Evolutionary conservation across 108 stramenopile species (phyloP), one percentile per base, ranked within the genome.

Genomic region (Craspedostauros australis): DNA sequence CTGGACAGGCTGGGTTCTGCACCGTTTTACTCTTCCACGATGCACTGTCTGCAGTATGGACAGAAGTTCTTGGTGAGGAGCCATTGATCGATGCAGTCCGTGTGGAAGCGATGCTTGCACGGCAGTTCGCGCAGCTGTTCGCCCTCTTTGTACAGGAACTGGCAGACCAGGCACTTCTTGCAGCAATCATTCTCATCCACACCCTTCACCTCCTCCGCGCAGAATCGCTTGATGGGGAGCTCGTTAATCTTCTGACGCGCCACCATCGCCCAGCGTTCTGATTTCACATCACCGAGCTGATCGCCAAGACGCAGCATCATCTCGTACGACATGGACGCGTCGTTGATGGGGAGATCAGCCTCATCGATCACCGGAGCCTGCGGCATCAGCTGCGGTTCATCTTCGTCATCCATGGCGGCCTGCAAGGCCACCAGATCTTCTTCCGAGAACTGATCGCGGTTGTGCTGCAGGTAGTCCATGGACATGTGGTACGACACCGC

Each of bases 51-150:
- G 72, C 96, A 97, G 52, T 88, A 86, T n/a, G 91, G 82, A 66
- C 96, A 97, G 36, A 73, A 75, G 66, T 94, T 90, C 28, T 86
- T 88, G 2, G 70, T 71, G 14, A 50, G 25, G 18, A 95, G 58
- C 96, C 96, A 97, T 21, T 77, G 76, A 42, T 93, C 88, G 14
- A 94, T 78, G 47, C 96, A 97, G 4, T 92, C 88, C 30, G 51
- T 59, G 60, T 95, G 95, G 57, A 94, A 97, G 42, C 60, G 66
- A 63, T 97, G 96, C 1, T 61, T 46, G 57, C 96, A 97, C 7
- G 84, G 88, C 4, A 95, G 66, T 20, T 53, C 39, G 21, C 84
- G 68, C 15, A 95, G 51, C 49, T 56, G 53, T 9, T 95, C 92
- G 2, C 62, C 76, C 22, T 71, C 59, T 47, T 86, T 84, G 47